These are phyloP conservation scores for Stellera chamaejasme DNA, from an alignment of 345 rosid species.

Conservation along the genomic window DNA sequence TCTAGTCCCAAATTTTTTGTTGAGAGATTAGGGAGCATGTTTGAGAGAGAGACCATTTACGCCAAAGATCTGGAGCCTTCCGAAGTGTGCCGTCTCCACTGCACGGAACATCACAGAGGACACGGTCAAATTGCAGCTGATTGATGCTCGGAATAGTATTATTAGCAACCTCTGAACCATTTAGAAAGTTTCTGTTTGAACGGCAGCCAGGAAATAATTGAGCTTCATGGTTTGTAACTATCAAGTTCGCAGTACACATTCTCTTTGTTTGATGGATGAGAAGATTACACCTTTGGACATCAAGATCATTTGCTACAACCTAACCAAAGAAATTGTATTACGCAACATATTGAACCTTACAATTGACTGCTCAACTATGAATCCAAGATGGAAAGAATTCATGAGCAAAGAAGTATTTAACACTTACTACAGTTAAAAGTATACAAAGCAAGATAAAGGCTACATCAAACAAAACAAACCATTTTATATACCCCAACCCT, in stretches of 20 bases:
- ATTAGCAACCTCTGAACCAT: slow-evolving; percentile 25
- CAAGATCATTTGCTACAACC: slow-evolving; percentile 95
- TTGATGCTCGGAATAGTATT: slow-evolving; percentile 22
- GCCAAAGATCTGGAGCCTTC: slow-evolving; percentile 98
- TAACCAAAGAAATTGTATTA: slow-evolving; percentile 19
- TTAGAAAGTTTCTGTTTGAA: slow-evolving; percentile 22
- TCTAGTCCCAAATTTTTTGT: background rate
- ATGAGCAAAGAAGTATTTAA: background rate
- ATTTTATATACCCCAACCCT: too few relatives aligned
- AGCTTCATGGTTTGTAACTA: slow-evolving; percentile 93
- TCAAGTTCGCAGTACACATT: slow-evolving; percentile 93
- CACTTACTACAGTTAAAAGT: slow-evolving; percentile 4
- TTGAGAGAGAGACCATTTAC: slow-evolving; percentile 54
- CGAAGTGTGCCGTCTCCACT: slow-evolving; percentile 97
- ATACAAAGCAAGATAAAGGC: background rate
- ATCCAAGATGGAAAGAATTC: slow-evolving; percentile 1
- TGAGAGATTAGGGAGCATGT: too few relatives aligned
- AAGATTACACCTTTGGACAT: slow-evolving; percentile 94
- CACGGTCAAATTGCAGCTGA: slow-evolving; percentile 85
- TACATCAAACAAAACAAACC: too few relatives aligned
- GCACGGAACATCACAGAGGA: slow-evolving; percentile 94
- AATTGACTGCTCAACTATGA: slow-evolving; percentile 5
- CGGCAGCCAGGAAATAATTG: slow-evolving; percentile 91
- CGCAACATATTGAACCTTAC: background rate
- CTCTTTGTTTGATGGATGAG: slow-evolving; percentile 97